phyloP scores from a whole-genome alignment of 306 rosid genomes.

The Prunus mume region DNA sequence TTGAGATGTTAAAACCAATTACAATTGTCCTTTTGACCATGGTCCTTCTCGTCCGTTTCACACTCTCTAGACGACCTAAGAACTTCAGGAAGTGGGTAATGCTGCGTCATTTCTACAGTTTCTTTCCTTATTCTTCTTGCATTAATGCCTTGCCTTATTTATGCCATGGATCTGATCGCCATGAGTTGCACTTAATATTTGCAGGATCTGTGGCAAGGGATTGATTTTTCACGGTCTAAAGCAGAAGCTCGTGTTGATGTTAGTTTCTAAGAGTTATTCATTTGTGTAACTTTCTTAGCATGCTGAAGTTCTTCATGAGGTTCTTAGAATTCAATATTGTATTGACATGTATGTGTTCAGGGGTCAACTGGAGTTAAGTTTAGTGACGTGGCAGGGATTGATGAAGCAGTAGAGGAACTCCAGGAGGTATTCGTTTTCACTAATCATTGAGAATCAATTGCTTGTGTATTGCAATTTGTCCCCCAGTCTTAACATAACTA shows the following conservation, averaged over 20 bases:
- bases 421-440: conserved; percentile 61
- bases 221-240: conserved; percentile 94
- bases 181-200: conserved; percentile 21
- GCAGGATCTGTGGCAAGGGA: conserved; percentile 99
- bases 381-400: conserved; percentile 94
- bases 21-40: conserved; percentile 68
- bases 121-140: neutral
- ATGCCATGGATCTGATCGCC: conserved; percentile 28
- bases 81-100: conserved; percentile 98
- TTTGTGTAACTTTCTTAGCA: conserved; percentile 22
- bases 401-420: conserved; percentile 97
- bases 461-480: conserved; percentile 2
- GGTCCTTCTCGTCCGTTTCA: conserved; percentile 95
- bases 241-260: conserved; percentile 99
- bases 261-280: conserved; percentile 34
- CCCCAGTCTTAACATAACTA: conserved; percentile 5
- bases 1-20: conserved; percentile 56
- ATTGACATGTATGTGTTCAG: conserved; percentile 45
- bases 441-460: neutral
- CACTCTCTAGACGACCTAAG: conserved; percentile 96
- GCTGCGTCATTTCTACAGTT: conserved; percentile 20
- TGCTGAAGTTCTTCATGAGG: conserved; percentile 12
- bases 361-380: conserved; percentile 96
- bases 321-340: conserved; percentile 28
- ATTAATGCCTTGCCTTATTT: conserved; percentile 13